Conservation (phyloP, 73 alveolate genomes). For the Paramecium pentaurelia region DNA sequence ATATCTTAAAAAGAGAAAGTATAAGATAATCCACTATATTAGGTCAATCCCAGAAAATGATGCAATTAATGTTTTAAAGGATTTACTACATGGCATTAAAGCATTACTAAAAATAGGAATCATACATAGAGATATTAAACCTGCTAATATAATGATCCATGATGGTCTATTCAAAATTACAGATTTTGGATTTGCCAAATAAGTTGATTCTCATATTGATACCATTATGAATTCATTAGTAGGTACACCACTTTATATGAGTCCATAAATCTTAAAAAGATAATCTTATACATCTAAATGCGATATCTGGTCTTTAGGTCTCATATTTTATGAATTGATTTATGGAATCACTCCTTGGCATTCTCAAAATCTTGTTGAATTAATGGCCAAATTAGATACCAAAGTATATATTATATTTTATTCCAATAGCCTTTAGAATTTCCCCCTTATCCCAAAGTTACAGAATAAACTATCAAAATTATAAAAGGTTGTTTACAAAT, state of each 20-base stretch:
- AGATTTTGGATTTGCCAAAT: conserved; percentile 59
- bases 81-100: conserved; percentile 32
- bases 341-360: conserved; percentile 64
- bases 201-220: conserved; percentile 45
- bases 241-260: conserved; percentile 62
- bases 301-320: conserved; percentile 62
- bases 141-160: conserved; percentile 53
- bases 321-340: conserved; percentile 56
- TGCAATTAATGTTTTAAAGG: conserved; percentile 31
- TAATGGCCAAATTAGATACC: conserved; percentile 13
- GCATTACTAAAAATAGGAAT: conserved; percentile 40
- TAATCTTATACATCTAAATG: conserved; percentile 50
- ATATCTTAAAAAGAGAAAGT: conserved; percentile 32
- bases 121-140: conserved; percentile 56
- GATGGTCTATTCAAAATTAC: conserved; percentile 48
- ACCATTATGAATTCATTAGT: conserved; percentile 59
- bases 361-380: conserved; percentile 3
- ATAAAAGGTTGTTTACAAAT: not conserved
- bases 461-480: not conserved
- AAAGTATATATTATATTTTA: not conserved
- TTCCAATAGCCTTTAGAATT: not conserved
- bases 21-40: not conserved
- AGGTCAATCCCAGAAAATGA: conserved; percentile 39
- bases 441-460: not conserved
- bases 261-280: conserved; percentile 58